phyloP scores from a whole-genome alignment of 306 rosid species.

The Cicer judaicum region DNA sequence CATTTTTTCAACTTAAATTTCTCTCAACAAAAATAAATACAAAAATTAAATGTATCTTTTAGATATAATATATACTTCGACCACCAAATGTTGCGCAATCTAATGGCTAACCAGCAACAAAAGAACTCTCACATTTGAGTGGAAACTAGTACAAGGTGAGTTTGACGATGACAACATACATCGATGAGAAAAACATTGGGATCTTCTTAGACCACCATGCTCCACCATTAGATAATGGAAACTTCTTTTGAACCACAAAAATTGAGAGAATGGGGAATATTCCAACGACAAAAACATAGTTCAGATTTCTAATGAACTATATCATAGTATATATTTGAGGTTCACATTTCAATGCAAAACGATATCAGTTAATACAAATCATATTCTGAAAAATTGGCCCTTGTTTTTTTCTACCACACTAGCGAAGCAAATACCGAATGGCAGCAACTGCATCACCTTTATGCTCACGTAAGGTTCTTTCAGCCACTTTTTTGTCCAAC shows the following conservation, averaged over 20 bases:
- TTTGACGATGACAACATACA: neutral
- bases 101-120: neutral
- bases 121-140: conserved; percentile 18
- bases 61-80: no score
- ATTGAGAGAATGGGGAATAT: neutral
- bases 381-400: conserved; percentile 21
- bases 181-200: conserved; percentile 2
- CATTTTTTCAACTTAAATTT: no score
- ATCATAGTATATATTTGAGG: conserved; percentile 20
- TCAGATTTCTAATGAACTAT: conserved; percentile 23
- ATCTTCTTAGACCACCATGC: conserved; percentile 10
- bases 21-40: no score
- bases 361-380: conserved; percentile 7
- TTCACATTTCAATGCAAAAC: conserved; percentile 31
- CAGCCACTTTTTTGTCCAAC: conserved; percentile 94
- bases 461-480: conserved; percentile 95
- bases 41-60: no score
- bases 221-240: conserved; percentile 6
- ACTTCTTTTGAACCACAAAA: neutral
- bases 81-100: no score
- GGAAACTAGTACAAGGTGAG: conserved; percentile 5
- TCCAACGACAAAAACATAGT: neutral
- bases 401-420: conserved; percentile 20
- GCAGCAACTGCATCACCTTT: conserved; percentile 99
- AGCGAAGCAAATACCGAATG: conserved; percentile 77